These are phyloP conservation scores for Cladosporium sp. DNA, from an alignment of 2,329 filamentous ascomycete genomes.

Conservation along the genomic window DNA sequence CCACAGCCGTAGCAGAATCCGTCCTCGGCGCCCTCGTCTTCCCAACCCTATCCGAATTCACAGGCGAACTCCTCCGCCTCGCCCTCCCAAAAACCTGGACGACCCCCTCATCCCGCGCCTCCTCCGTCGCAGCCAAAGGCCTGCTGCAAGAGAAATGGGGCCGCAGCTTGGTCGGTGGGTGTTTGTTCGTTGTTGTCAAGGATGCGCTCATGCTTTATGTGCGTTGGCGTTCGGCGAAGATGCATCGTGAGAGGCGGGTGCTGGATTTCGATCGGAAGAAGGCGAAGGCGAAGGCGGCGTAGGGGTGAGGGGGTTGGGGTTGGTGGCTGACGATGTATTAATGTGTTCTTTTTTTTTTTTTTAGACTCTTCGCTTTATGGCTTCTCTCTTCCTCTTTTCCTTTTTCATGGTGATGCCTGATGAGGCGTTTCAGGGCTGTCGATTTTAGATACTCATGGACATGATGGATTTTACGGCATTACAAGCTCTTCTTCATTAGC, in stretches of 20 bases:
- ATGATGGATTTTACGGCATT: too few relatives aligned
- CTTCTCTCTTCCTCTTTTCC: too few relatives aligned
- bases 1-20: constrained; percentile 53
- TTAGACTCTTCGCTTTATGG: too few relatives aligned
- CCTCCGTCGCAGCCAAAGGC: constrained; percentile 5
- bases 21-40: constrained; percentile 70
- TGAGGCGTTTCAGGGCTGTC: too few relatives aligned
- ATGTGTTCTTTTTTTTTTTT: too few relatives aligned
- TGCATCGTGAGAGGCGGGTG: constrained; percentile 42
- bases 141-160: constrained; percentile 84
- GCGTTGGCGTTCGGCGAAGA: constrained; percentile 46
- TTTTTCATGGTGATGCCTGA: too few relatives aligned
- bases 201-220: constrained; percentile 59
- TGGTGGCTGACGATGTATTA: too few relatives aligned
- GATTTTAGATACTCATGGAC: too few relatives aligned
- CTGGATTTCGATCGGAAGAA: constrained; percentile 35
- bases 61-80: constrained; percentile 69
- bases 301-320: neutral
- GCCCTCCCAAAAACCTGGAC: constrained; percentile 67
- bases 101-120: constrained; percentile 32
- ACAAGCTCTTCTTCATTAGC: too few relatives aligned
- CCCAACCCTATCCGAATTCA: constrained; percentile 71
- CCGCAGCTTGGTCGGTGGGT: constrained; percentile 80
- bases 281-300: neutral
- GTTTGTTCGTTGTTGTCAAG: constrained; percentile 80